A percentile compares a stretch with the other conserved stretches of the same genome.
phyloP scores from a whole-genome alignment of 192 early-diverging fungal species.

The Chytriomyces sp. region DNA sequence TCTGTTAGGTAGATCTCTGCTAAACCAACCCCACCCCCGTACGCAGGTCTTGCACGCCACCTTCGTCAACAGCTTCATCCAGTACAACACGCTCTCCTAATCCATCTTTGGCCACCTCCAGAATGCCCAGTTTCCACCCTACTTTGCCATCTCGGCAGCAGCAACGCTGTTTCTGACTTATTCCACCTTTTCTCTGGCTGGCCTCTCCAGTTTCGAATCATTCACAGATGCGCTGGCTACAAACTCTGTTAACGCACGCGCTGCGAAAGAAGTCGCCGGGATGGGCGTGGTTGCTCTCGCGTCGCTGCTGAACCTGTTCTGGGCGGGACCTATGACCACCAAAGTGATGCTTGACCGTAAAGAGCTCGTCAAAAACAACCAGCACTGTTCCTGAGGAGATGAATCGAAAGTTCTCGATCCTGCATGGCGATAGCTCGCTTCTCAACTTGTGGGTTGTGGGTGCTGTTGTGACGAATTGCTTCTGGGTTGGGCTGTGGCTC shows the following conservation, averaged over 20 bases:
- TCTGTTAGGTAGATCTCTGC: not conserved
- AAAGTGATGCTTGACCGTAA: not conserved
- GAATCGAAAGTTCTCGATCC: not conserved
- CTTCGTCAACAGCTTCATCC: slow-evolving; percentile 29
- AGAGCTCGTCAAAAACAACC: slow-evolving; percentile 22
- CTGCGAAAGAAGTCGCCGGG: not conserved
- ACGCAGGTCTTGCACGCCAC: slow-evolving; percentile 30
- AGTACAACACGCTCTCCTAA: slow-evolving; percentile 25
- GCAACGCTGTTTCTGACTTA: slow-evolving; percentile 6
- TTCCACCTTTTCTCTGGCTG: slow-evolving; percentile 14
- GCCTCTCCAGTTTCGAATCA: not conserved
- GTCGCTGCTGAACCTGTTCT: not conserved
- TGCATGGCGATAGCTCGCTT: not conserved
- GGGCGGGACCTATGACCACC: slow-evolving; percentile 1
- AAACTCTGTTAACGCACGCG: not conserved
- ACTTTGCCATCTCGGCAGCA: slow-evolving; percentile 23
- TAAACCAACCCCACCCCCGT: too few species aligned
- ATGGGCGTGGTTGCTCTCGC: slow-evolving; percentile 11
- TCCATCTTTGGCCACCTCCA: slow-evolving; percentile 28
- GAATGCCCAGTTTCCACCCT: slow-evolving; percentile 30
- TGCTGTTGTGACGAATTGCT: slow-evolving; percentile 21
- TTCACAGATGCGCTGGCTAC: not conserved
- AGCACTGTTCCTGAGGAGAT: not conserved
- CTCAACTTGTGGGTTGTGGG: slow-evolving; percentile 23
- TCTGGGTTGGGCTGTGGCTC: slow-evolving; percentile 20